phyloP scores from a whole-genome alignment of 805 yeast species.

The Myxozyma sirexii region DNA sequence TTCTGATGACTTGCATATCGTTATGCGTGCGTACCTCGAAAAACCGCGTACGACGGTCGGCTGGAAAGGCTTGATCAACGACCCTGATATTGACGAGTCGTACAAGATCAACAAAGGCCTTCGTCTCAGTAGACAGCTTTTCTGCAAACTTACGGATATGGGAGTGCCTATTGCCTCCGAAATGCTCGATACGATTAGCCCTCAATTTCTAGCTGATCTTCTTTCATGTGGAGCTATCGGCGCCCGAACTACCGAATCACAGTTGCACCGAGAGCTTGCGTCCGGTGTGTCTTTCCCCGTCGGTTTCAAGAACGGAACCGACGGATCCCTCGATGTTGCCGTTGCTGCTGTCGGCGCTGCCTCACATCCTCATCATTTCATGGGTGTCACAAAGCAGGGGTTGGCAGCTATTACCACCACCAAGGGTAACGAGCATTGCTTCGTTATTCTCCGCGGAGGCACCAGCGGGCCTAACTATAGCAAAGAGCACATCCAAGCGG shows the following conservation, averaged over 20 bases:
- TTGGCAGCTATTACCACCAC: conserved; percentile 95
- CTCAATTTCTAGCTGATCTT: conserved; percentile 90
- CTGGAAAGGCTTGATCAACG: conserved; percentile 97
- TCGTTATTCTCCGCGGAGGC: conserved; percentile 95
- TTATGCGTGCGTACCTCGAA: conserved; percentile 97
- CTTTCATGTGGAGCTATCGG: conserved; percentile 97
- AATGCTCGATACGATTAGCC: conserved; percentile 97
- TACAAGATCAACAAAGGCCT: conserved; percentile 95
- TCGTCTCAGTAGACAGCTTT: conserved; percentile 81
- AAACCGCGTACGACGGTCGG: conserved; percentile 99
- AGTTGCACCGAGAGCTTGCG: conserved; percentile 94
- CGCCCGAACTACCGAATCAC: conserved; percentile 98
- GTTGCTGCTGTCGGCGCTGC: conserved; percentile 94
- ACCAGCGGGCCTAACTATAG: conserved; percentile 92
- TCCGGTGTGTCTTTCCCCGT: conserved; percentile 98
- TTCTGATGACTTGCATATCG: conserved; percentile 72
- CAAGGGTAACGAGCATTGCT: conserved; percentile 92
- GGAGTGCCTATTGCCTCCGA: conserved; percentile 95
- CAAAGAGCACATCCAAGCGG: conserved; percentile 70
- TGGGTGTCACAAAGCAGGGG: conserved; percentile 97
- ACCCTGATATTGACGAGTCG: conserved; percentile 90
- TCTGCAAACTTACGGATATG: conserved; percentile 72
- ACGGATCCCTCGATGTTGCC: conserved; percentile 90
- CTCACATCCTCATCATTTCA: conserved; percentile 86
- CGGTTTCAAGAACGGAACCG: conserved; percentile 98